A percentile compares a stretch with the other conserved stretches of the same genome.
phyloP scores from a whole-genome alignment of 2,329 filamentous ascomycete species.

The Beauveria medogensis region DNA sequence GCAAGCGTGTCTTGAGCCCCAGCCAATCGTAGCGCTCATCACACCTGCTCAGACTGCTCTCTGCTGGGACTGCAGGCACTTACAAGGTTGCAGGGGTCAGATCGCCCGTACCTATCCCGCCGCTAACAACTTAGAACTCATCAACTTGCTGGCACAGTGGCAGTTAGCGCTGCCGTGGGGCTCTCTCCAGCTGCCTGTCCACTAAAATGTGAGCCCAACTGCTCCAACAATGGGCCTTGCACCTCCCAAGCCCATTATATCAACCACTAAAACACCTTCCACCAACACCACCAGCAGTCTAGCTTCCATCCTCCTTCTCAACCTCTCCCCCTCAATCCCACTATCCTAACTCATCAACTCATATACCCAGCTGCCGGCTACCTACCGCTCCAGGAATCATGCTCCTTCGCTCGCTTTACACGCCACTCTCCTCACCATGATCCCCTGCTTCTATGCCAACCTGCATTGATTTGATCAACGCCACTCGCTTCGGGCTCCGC shows the following conservation, averaged over 20 bases:
- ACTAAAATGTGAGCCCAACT: not conserved
- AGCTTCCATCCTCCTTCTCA: not conserved
- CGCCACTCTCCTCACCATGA: not conserved
- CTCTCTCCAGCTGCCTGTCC: not conserved
- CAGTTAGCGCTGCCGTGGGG: not conserved
- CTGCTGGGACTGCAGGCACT: not conserved
- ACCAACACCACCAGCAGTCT: not conserved
- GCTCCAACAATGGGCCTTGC: not conserved
- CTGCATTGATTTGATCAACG: not conserved
- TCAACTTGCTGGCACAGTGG: not conserved
- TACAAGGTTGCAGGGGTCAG: conserved; percentile 6
- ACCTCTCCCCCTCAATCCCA: too few relatives aligned
- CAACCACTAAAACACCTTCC: not conserved
- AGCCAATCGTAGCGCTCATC: conserved; percentile 10
- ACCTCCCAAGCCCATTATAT: not conserved
- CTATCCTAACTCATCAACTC: not conserved
- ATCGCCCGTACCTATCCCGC: conserved; percentile 10
- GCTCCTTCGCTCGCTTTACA: not conserved
- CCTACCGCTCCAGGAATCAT: not conserved
- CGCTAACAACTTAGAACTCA: not conserved
- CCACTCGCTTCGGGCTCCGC: not conserved
- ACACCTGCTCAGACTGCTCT: not conserved
- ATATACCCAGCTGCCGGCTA: not conserved
- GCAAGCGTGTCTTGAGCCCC: not conserved
- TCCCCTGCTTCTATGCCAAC: not conserved